A percentile compares a stretch with the other conserved stretches of the same genome.
phyloP scores from a whole-genome alignment of 345 rosid species.

The Eucalyptus leucophloia region DNA sequence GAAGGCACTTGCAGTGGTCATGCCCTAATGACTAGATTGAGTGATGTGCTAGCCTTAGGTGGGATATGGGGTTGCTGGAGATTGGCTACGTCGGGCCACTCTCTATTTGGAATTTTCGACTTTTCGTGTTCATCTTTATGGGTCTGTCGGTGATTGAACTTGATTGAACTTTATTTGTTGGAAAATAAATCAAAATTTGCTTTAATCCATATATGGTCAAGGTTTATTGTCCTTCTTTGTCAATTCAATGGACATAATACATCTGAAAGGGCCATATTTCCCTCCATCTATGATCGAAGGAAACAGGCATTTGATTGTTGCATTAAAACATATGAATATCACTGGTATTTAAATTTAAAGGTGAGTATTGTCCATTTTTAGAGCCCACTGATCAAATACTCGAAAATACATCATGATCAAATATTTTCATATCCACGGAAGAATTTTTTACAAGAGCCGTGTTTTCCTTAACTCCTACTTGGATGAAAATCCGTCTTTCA shows the following conservation, averaged over 20 bases:
- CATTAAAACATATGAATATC: not conserved
- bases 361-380: not conserved
- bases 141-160: not conserved
- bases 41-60: not conserved
- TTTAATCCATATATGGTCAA: not conserved
- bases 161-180: not conserved
- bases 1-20: not conserved
- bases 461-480: not conserved
- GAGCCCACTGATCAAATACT: not conserved
- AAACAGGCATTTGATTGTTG: not conserved
- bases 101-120: not conserved
- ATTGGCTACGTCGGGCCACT: not conserved
- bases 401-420: not conserved
- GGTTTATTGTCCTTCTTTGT: not conserved
- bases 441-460: not conserved
- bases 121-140: not conserved
- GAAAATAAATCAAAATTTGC: not conserved
- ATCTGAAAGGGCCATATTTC: not conserved
- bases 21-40: not conserved
- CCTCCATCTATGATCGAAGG: not conserved
- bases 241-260: not conserved
- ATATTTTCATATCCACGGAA: not conserved
- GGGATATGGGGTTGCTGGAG: not conserved
- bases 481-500: not conserved
- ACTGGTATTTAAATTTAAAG: not conserved